Evolutionary conservation across 108 stramenopile species (phyloP), one percentile per base, ranked within the genome.

Genomic region (Schizochytrium sp.): DNA sequence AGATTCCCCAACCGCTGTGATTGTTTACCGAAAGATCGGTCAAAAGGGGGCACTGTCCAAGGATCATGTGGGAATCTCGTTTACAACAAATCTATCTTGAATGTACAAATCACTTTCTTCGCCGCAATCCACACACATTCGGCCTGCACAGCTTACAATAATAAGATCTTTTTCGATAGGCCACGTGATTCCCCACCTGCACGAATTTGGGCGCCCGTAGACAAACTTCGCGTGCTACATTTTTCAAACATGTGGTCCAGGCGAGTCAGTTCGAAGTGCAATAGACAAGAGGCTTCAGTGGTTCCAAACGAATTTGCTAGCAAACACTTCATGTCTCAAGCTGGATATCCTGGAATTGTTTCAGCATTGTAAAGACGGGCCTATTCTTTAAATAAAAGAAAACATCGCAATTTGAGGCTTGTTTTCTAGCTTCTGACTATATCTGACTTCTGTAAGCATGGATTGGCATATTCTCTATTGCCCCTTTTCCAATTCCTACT

Each of bases 1-100:
- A 17, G 76, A 7, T 83, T 83, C 53, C 76, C 76, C 8, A n/a
- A 83, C 13, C 76, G 76, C 50, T 83, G 76, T 53, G 28, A 42
- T 53, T 83, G 76, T 40, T 15, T 17, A 15, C 76, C 76, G 1
- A 47, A 55, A 5, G 17, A 47, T 7, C 76, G 50, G 5, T 28
- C 55, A 5, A 53, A 49, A 38, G 0, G 8, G 12, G n/a, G 76
- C 50, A 55, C 38, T 5, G 3, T 55, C 5, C 76, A 2, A 7
- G 15, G 13, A 55, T 83, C 1, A 3, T 83, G 76, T 53, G 76
- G 76, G 7, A 53, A 44, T 38, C 0, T 83, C 28, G 40, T 53
- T 0, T 83, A 83, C 76, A 40, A 38, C 47, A 83, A 83, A 50
- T 1, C 76, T 47, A 83, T 83, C 40, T 47, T 53, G 38, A 83